Evolutionary conservation across 2,329 filamentous ascomycete species (phyloP).

Genomic region (Trichoderma sp.): DNA sequence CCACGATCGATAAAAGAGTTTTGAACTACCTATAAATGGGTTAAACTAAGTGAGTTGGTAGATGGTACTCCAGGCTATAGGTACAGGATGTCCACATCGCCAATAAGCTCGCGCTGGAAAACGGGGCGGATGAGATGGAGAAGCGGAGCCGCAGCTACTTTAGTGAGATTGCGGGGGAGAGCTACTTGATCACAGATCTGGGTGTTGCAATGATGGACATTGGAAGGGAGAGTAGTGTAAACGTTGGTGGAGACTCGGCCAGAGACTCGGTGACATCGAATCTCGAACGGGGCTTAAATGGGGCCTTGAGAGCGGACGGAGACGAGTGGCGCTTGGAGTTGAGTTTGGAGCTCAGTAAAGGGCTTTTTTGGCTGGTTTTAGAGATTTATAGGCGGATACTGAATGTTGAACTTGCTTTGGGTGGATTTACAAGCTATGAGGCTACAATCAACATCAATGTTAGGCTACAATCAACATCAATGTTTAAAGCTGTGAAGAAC

Average conservation of each 20-base stretch:
- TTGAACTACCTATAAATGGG: neutral
- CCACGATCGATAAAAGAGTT: neutral
- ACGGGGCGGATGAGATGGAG: neutral
- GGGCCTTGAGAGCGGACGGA: neutral
- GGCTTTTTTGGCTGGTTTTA: neutral
- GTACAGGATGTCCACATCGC: neutral
- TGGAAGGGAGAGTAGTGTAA: neutral
- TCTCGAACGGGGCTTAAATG: neutral
- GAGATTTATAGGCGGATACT: neutral
- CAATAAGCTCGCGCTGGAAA: neutral
- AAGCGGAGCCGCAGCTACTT: neutral
- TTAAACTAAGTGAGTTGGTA: neutral
- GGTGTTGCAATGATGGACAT: neutral
- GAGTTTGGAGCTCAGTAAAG: neutral
- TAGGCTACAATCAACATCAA: neutral
- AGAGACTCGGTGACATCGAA: neutral
- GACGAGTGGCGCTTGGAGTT: neutral
- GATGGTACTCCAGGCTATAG: neutral
- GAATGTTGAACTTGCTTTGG: neutral
- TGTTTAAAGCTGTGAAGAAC: no score
- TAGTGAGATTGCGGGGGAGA: slow-evolving; percentile 2
- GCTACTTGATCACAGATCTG: neutral
- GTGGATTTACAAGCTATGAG: neutral
- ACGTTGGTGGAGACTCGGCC: neutral
- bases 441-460: neutral